Evolutionary conservation across 2,329 filamentous ascomycete genomes (phyloP), one percentile per base, ranked within the genome.

Genomic region (Aspergillus eucalypticola): DNA sequence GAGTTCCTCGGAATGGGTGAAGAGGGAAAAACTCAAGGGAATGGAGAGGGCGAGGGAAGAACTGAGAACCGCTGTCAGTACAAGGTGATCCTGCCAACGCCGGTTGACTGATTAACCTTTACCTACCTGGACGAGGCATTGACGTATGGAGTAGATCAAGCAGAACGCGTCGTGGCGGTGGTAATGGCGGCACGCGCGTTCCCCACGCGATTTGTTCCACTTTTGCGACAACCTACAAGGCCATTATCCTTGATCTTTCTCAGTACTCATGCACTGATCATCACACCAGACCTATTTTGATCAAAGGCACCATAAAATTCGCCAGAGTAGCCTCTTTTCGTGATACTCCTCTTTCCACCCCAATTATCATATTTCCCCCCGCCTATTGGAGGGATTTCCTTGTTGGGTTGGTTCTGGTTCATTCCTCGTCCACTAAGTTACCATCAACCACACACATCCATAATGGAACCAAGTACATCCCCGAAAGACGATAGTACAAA

Each of bases 401-500:
- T 27, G 11, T 44, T 10, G 10, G 41, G 2, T 21, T 44, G 10
- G 41, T 44, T 21, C 41, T 21, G 21, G 41, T 42, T 19, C 17
- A 5, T 23, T 13, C 41, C 41, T 21, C 41, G 19, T 44, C 41
- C 41, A 25, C 19, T 32, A 11, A 21, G 11, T 50, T 27, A 19
- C 8, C 46, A n/a, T 32, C 15, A 10, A 8, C 8, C 25, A 17
- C 15, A 35, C n/a, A 27, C 7, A 50, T 15, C 11, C 32, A 50
- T 15, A 19, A 50, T 50, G 46, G 25, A 46, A 54, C 61, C 17
- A 60, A 67, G n/a, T 42, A 53, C 57, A 62, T 66, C 63, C 41
- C 60, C 58, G 57, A 66, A 67, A 56, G 25, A 46, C 17, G 56
- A 59, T 3, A 23, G 58, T 38, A 66, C 74, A 69, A 76, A 73